A percentile compares a stretch with the other conserved stretches of the same genome.
These are phyloP conservation scores for Physaria fendleri DNA, from an alignment of 345 rosid species.

Conservation along the genomic window DNA sequence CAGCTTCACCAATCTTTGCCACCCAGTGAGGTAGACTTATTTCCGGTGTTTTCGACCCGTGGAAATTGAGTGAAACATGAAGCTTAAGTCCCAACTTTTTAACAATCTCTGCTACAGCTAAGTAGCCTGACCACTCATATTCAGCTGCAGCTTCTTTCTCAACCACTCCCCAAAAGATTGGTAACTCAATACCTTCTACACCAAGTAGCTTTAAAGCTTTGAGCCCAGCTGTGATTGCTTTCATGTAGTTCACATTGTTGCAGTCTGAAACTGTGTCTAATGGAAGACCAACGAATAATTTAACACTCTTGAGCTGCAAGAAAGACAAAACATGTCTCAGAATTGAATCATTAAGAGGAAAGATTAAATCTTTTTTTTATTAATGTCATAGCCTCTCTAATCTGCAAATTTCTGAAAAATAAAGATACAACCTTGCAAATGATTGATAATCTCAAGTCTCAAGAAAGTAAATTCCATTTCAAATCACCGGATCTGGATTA, in stretches of 20 bases:
- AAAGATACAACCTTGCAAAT: background rate
- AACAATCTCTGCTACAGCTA: conserved; percentile 74
- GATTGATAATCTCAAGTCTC: background rate
- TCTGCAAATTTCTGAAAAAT: background rate
- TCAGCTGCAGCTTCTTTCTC: conserved; percentile 76
- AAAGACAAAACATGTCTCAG: background rate
- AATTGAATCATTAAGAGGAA: background rate
- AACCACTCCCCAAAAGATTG: conserved; percentile 90
- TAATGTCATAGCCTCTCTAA: background rate
- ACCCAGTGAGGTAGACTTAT: conserved; percentile 81
- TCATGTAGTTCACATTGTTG: conserved; percentile 53
- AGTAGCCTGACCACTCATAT: conserved; percentile 85
- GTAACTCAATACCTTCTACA: conserved; percentile 85
- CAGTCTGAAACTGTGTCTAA: conserved; percentile 65
- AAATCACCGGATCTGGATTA: conserved; percentile 1
- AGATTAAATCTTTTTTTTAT: background rate
- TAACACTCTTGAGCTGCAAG: conserved; percentile 50
- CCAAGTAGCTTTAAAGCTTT: conserved; percentile 84
- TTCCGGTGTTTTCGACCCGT: conserved; percentile 38
- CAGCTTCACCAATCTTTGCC: conserved; percentile 42
- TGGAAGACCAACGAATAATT: conserved; percentile 78
- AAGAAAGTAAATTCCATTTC: background rate
- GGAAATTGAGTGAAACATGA: conserved; percentile 72
- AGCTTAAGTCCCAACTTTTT: conserved; percentile 67
- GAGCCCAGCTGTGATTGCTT: conserved; percentile 73